phyloP scores from a whole-genome alignment of 164 flowering plant genomes.

The Saururus chinensis region DNA sequence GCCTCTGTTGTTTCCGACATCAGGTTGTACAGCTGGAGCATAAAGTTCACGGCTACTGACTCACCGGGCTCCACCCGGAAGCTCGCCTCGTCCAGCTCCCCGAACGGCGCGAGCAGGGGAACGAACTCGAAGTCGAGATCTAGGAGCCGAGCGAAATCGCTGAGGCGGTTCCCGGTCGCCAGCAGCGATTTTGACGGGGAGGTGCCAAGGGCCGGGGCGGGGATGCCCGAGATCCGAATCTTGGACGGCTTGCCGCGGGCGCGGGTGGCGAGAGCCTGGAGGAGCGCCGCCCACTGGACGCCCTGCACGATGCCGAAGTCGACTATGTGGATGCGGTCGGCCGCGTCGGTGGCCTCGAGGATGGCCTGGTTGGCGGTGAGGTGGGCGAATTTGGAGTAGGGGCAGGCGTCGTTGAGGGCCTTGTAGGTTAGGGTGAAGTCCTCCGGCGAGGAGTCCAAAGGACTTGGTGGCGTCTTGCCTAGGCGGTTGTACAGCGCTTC shows the following conservation, averaged over 20 bases:
- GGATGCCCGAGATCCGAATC: constrained; percentile 74
- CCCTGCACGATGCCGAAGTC: constrained; percentile 92
- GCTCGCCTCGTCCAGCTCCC: constrained; percentile 44
- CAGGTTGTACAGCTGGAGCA: constrained; percentile 76
- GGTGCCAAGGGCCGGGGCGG: constrained; percentile 50
- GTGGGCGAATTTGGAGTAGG: constrained; percentile 80
- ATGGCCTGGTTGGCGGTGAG: constrained; percentile 94
- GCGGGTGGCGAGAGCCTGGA: constrained; percentile 82
- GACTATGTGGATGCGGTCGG: constrained; percentile 64
- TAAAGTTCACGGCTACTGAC: constrained; percentile 67
- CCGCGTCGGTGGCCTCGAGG: constrained; percentile 66
- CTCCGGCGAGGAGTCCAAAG: constrained; percentile 29
- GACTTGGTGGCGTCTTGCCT: constrained; percentile 11
- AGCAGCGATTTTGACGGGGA: constrained; percentile 35
- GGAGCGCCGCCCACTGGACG: constrained; percentile 83
- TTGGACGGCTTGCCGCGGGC: constrained; percentile 49
- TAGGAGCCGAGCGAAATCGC: constrained; percentile 61
- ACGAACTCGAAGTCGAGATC: constrained; percentile 72
- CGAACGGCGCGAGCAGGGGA: constrained; percentile 49
- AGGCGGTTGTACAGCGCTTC: constrained; percentile 46
- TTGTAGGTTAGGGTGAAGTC: constrained; percentile 62
- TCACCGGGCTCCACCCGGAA: constrained; percentile 56
- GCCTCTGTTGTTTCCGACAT: constrained; percentile 40
- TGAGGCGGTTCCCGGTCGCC: constrained; percentile 71
- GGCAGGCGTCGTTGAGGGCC: constrained; percentile 84